Conservation (phyloP, 345 rosid species). For the Eucalyptus tenuipes region DNA sequence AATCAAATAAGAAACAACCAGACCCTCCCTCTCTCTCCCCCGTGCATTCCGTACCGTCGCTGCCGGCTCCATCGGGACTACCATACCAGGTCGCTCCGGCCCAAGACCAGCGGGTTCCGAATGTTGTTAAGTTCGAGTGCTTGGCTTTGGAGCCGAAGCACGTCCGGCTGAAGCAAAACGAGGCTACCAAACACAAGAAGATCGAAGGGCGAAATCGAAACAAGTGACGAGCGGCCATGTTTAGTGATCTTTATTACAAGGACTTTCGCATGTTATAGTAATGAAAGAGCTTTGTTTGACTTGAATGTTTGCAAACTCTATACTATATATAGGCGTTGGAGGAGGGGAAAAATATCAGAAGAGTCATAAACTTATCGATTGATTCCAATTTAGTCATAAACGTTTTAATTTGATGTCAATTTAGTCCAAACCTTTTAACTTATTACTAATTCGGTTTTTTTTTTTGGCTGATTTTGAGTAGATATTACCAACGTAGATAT, state of each 20-base stretch:
- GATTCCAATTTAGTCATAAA: too few species aligned
- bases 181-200: not conserved
- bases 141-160: slow-evolving; percentile 9
- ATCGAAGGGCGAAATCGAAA: not conserved
- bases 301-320: not conserved
- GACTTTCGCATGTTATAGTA: not conserved
- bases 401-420: fast-evolving
- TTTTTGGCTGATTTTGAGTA: too few species aligned
- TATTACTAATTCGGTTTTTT: fast-evolving
- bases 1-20: not conserved
- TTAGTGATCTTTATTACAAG: not conserved
- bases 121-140: slow-evolving; percentile 2
- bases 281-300: not conserved
- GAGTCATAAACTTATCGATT: fast-evolving
- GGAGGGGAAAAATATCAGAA: fast-evolving
- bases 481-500: fast-evolving
- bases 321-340: not conserved
- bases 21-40: too few species aligned
- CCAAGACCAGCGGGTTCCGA: slow-evolving; percentile 13
- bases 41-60: slow-evolving; percentile 12
- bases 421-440: too few species aligned
- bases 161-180: not conserved
- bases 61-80: slow-evolving; percentile 36
- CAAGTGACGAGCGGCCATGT: not conserved
- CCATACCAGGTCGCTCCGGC: slow-evolving; percentile 55